These are phyloP conservation scores for Lepiota subincarnata DNA, from an alignment of 768 basidiomycete species.

Conservation along the genomic window DNA sequence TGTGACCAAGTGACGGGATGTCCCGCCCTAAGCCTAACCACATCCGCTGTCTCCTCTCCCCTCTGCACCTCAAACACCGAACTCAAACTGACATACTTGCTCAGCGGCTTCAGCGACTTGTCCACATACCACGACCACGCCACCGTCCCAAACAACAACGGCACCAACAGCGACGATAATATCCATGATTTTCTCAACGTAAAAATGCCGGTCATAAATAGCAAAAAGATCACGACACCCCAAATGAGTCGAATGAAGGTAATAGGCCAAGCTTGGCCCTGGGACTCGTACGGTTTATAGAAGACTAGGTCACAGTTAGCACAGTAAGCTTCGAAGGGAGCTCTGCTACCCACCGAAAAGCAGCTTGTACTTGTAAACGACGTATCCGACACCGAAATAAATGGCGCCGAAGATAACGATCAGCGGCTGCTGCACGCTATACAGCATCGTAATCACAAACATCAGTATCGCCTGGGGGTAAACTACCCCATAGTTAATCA, in stretches of 20 bases:
- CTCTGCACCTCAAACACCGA: conserved; percentile 86
- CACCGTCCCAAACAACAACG: conserved; percentile 71
- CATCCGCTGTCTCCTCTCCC: conserved; percentile 81
- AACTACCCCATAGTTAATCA: conserved; percentile 96
- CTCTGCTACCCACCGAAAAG: conserved; percentile 68
- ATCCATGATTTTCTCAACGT: conserved; percentile 49
- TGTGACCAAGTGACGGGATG: conserved; percentile 89
- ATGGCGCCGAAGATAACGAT: conserved; percentile 93
- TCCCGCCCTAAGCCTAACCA: conserved; percentile 67
- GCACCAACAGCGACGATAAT: conserved; percentile 57
- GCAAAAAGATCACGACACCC: conserved; percentile 88
- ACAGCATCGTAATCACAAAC: conserved; percentile 91
- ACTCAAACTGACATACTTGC: conserved; percentile 80
- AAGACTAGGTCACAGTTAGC: conserved; percentile 55
- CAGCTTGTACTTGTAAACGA: conserved; percentile 98
- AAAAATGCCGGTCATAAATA: conserved; percentile 98
- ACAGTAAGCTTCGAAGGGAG: background rate
- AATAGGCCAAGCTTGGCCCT: conserved; percentile 97
- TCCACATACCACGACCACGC: conserved; percentile 81
- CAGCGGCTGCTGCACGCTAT: conserved; percentile 93
- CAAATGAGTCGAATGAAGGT: conserved; percentile 90
- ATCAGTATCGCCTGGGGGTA: conserved; percentile 97
- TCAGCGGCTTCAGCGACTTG: conserved; percentile 63
- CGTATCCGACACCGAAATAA: conserved; percentile 94
- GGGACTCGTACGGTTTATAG: conserved; percentile 97